Base-by-base conservation (phyloP, 371 early-diverging fungal genomes). In the Ordospora colligata region DNA sequence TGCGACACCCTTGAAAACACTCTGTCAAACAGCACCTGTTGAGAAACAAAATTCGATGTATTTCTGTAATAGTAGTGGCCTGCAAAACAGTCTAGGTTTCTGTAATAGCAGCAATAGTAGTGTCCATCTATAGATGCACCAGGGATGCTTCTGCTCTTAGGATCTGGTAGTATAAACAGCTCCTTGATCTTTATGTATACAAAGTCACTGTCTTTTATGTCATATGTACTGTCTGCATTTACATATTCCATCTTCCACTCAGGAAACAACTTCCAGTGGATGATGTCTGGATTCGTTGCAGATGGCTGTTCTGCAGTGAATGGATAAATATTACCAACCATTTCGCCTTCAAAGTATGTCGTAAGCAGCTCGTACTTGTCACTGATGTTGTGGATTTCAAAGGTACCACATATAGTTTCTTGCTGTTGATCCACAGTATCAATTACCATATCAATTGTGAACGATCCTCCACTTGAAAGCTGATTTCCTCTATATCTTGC, bases 111-210 rank as follows among this genome's bases (percentile, higher is more conserved):
- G 51, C 71, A 76, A 51, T 76, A 76, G 53, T 76, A 76, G 47
- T 32, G 71, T 27, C 77, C 77, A 54, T 76, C 77, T 12, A 76
- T 76, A 12, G 77, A 76, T 40, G 77, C 77, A 40, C 69, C 77
- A 3, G 67, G 64, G 25, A 74, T 74, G 22, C 32, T 65, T 67
- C 65, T 67, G 12, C 64, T 17, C 37, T 17, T 22, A 7, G 72
- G 67, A 62, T 76, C 72, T 5, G 77, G 77, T 1, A 76, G 52
- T 37, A 76, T 17, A 66, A 76, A 76, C 23, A 70, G 40, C 42
- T 76, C 77, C 46, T 72, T 76, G 25, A 76, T 72, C 58, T 51
- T 70, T 14, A 76, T 47, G 51, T 67, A 76, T 27, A 76, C 21
- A 50, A 54, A 72, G 11, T 67, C 50, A 19, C 37, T 51, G 7